These are phyloP conservation scores for Colletotrichum sansevieriae DNA, from an alignment of 2,329 filamentous ascomycete species.

Conservation along the genomic window DNA sequence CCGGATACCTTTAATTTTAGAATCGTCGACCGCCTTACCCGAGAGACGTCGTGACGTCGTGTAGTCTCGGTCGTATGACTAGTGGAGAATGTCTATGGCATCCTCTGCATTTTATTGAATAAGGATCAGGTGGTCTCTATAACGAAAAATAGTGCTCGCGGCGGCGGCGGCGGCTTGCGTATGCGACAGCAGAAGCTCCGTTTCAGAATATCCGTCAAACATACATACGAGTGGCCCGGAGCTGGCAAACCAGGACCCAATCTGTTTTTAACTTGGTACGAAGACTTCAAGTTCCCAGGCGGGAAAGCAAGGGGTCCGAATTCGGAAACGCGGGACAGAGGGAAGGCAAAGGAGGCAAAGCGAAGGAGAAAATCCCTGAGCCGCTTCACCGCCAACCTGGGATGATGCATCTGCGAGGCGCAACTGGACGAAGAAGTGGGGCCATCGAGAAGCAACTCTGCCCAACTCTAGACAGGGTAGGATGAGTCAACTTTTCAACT, in stretches of 20 bases:
- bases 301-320: constrained; percentile 34
- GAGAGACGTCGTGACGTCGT: constrained; percentile 30
- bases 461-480: constrained; percentile 42
- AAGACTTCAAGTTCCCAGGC: constrained; percentile 15
- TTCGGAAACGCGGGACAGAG: constrained; percentile 32
- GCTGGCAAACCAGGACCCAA: constrained; percentile 16
- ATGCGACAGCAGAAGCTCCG: constrained; percentile 37
- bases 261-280: constrained; percentile 24
- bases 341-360: constrained; percentile 36
- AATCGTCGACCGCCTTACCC: constrained; percentile 26
- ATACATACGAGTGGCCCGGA: constrained; percentile 29
- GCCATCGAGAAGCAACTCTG: constrained; percentile 40
- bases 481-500: constrained; percentile 41
- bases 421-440: constrained; percentile 40
- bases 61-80: constrained; percentile 37
- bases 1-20: constrained; percentile 30
- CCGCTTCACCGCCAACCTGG: constrained; percentile 45
- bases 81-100: constrained; percentile 20
- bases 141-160: constrained; percentile 22
- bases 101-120: constrained; percentile 19
- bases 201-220: constrained; percentile 41
- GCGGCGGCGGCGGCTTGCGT: constrained; percentile 25
- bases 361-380: constrained; percentile 43
- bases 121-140: constrained; percentile 26
- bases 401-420: constrained; percentile 41